Percentiles rank a stretch among this genome's conserved stretches.
phyloP scores from a whole-genome alignment of 495 filamentous ascomycete genomes.

The Immersiella caudata region DNA sequence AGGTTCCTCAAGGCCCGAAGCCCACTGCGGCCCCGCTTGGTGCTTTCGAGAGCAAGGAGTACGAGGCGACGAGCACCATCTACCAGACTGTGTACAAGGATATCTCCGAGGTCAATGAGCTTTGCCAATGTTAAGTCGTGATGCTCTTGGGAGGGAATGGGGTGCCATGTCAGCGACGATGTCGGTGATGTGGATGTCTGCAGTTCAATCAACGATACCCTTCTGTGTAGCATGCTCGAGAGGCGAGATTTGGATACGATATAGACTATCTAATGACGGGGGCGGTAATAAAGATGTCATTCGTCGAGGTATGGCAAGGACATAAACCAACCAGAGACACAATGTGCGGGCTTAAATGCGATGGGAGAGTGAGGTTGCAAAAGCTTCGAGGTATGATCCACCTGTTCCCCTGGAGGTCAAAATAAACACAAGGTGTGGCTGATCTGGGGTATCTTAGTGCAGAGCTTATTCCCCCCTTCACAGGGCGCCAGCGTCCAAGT shows the following conservation, averaged over 20 bases:
- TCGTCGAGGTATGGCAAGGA: neutral
- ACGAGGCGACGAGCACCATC: slow-evolving; percentile 30
- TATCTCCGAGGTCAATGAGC: slow-evolving; percentile 27
- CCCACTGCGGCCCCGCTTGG: slow-evolving; percentile 17
- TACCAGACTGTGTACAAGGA: slow-evolving; percentile 35
- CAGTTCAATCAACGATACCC: neutral
- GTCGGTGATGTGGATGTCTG: neutral
- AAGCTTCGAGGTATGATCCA: no score
- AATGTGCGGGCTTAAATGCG: no score
- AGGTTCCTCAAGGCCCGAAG: slow-evolving; percentile 21
- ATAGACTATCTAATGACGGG: neutral
- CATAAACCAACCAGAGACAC: neutral
- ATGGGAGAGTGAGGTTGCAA: no score
- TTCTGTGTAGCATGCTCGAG: neutral
- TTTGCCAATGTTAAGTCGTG: neutral
- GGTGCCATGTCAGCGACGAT: neutral
- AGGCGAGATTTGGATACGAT: neutral
- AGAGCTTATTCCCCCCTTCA: no score
- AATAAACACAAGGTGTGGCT: no score
- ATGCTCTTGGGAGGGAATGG: neutral
- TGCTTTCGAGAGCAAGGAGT: neutral
- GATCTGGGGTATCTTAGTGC: no score
- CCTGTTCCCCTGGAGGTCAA: no score
- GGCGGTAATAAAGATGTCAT: neutral
- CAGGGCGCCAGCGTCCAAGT: no score